Conservation (phyloP, 2,329 filamentous ascomycete species). For the Tolypocladium sp. region DNA sequence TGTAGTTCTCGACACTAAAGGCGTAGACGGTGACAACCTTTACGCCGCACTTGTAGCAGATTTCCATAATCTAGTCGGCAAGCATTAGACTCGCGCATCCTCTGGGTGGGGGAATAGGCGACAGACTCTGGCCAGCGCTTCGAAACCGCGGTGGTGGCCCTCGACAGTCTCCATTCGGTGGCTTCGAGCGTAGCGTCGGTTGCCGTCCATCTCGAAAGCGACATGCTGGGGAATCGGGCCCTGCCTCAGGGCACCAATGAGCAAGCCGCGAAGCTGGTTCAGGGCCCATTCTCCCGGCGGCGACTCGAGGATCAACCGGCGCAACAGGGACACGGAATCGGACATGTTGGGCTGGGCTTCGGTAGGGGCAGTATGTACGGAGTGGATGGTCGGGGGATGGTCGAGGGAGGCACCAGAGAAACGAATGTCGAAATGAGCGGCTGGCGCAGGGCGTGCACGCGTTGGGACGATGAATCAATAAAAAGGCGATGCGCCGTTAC, state of each 20-base stretch:
- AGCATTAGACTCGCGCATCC: conserved; percentile 7
- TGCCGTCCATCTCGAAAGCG: conserved; percentile 99
- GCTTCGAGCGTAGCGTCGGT: conserved; percentile 80
- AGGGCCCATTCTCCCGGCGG: conserved; percentile 90
- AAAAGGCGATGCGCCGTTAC: not conserved
- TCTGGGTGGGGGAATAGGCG: not conserved
- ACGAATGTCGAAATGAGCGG: not conserved
- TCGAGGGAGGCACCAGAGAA: not conserved
- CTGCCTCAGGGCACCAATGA: conserved; percentile 83
- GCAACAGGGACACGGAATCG: conserved; percentile 39
- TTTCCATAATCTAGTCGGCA: conserved; percentile 66
- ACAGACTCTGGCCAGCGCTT: conserved; percentile 69
- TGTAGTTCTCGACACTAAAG: conserved; percentile 99
- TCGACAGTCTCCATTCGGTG: conserved; percentile 95
- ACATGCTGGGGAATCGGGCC: conserved; percentile 91
- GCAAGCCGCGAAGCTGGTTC: conserved; percentile 66
- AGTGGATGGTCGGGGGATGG: not conserved
- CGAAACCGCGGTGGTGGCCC: conserved; percentile 91
- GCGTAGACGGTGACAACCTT: conserved; percentile 97
- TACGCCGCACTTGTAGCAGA: conserved; percentile 96
- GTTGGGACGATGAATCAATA: not conserved
- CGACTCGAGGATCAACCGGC: conserved; percentile 71
- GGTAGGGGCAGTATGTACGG: not conserved
- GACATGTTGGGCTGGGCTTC: conserved; percentile 31
- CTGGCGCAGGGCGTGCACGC: not conserved